Conservation (phyloP, 176 grass and related monocot genomes). For the Ampelocalamus luodianensis region DNA sequence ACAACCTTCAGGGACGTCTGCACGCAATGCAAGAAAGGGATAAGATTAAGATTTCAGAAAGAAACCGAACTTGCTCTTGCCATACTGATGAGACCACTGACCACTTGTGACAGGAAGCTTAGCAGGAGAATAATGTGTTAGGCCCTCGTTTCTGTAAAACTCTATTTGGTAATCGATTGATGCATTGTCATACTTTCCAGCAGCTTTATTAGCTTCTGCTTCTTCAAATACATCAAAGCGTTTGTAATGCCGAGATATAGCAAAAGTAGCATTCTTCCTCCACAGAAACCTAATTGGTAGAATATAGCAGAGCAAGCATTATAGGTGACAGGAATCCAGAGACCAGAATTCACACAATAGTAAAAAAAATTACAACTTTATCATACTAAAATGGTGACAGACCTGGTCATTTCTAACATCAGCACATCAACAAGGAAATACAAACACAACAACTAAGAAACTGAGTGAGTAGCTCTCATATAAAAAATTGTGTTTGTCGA, state of each 20-base stretch:
- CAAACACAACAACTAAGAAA: background rate
- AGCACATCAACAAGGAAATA: background rate
- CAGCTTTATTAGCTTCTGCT: constrained; percentile 98
- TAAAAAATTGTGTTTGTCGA: background rate
- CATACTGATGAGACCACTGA: constrained; percentile 45
- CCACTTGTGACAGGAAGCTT: constrained; percentile 98
- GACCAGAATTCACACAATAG: background rate
- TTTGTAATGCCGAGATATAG: constrained; percentile 93
- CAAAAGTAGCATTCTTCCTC: constrained; percentile 80
- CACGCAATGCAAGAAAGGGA: background rate
- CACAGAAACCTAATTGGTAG: constrained; percentile 77
- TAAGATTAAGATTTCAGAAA: background rate
- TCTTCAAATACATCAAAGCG: constrained; percentile 99
- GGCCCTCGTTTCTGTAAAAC: constrained; percentile 89
- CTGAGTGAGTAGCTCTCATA: background rate
- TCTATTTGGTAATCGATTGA: constrained; percentile 96
- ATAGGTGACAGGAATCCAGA: background rate
- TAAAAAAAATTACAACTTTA: background rate
- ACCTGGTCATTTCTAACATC: background rate
- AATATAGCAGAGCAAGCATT: constrained; percentile 3
- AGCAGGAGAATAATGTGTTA: constrained; percentile 77
- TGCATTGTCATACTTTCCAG: constrained; percentile 90
- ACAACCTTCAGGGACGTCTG: constrained; percentile 99
- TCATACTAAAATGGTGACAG: background rate
- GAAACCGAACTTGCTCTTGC: background rate